Conservation (phyloP, 352 stramenopile genomes). For the Pythium oligandrum region DNA sequence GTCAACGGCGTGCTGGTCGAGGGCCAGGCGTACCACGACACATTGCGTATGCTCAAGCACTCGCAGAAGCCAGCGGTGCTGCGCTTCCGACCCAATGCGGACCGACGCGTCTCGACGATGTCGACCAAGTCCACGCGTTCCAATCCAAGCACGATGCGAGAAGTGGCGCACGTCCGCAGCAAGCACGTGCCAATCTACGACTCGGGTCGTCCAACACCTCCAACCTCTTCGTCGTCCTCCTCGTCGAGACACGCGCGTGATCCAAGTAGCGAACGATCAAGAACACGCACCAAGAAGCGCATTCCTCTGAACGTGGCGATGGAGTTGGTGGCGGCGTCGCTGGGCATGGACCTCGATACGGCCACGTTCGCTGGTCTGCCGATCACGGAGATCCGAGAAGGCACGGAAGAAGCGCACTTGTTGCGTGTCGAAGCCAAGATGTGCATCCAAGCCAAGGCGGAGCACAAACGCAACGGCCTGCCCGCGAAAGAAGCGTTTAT, state of each 20-base stretch:
- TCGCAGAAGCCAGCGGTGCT: slow-evolving; percentile 79
- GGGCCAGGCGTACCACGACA: slow-evolving; percentile 78
- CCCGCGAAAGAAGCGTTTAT: slow-evolving; percentile 65
- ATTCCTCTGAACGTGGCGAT: slow-evolving; percentile 78
- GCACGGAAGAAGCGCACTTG: slow-evolving; percentile 71
- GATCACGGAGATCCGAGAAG: slow-evolving; percentile 71
- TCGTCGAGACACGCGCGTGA: neutral
- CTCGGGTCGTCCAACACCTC: slow-evolving; percentile 5
- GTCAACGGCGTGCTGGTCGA: slow-evolving; percentile 82
- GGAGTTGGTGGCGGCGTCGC: slow-evolving; percentile 73
- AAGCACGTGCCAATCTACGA: slow-evolving; percentile 64
- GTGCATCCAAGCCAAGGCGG: slow-evolving; percentile 60
- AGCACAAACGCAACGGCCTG: slow-evolving; percentile 24
- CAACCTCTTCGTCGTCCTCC: too few relatives aligned
- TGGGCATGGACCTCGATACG: slow-evolving; percentile 57
- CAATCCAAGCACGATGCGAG: slow-evolving; percentile 38
- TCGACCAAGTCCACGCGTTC: slow-evolving; percentile 54
- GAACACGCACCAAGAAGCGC: slow-evolving; percentile 51
- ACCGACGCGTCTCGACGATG: slow-evolving; percentile 55
- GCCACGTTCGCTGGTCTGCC: slow-evolving; percentile 73
- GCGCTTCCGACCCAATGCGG: slow-evolving; percentile 63
- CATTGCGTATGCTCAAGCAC: slow-evolving; percentile 83
- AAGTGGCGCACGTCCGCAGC: slow-evolving; percentile 31
- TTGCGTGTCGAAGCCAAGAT: slow-evolving; percentile 79
- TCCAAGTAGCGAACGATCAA: slow-evolving; percentile 38